Conservation (phyloP, 306 rosid species). For the Gastrolobium bilobum region DNA sequence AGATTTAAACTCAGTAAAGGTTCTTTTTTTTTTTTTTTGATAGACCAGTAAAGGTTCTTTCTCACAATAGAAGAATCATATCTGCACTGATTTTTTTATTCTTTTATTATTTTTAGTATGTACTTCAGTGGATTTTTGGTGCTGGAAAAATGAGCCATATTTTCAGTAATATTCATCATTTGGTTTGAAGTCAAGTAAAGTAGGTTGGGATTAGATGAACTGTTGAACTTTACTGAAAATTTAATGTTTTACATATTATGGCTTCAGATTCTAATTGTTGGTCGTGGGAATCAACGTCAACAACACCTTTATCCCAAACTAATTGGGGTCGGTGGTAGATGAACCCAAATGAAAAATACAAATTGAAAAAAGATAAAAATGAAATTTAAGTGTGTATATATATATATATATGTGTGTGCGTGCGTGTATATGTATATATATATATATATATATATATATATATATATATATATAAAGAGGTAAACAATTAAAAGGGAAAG, state of each 20-base stretch:
- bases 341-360: no score
- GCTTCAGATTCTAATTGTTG: conserved; percentile 10
- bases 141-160: conserved; percentile 7
- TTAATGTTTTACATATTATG: neutral
- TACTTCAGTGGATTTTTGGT: conserved; percentile 3
- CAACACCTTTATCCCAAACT: no score
- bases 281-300: conserved; percentile 3
- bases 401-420: no score
- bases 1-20: conserved; percentile 6
- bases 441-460: no score
- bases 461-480: no score
- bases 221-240: neutral
- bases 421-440: no score
- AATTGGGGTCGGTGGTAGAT: no score
- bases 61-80: neutral
- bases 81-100: neutral
- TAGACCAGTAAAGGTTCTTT: neutral
- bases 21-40: no score
- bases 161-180: conserved; percentile 2
- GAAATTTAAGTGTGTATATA: no score
- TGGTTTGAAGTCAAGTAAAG: neutral
- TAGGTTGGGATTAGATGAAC: neutral
- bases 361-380: no score
- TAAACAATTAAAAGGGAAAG: no score
- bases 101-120: neutral